Evolutionary conservation across 2,329 filamentous ascomycete genomes (phyloP), one percentile per base, ranked within the genome.

Genomic region (Karstenula rhodostoma): DNA sequence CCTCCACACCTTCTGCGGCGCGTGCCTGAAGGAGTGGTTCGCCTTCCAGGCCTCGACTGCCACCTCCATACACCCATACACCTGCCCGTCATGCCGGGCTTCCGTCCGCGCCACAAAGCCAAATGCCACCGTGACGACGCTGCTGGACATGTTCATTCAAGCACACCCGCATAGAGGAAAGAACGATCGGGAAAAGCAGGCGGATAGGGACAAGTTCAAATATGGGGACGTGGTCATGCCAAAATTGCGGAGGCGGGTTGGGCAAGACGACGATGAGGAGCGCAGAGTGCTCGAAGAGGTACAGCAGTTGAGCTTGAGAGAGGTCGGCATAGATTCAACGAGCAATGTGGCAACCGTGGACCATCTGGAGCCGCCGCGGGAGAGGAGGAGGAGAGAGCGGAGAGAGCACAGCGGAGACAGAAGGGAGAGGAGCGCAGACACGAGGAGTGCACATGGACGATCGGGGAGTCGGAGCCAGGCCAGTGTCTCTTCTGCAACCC

Each of bases 1-100:
- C 76, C 87, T 97, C 47, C 93, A 97, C 80, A 97, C 94, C 48
- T 99, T 96, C 79, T 99, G 95, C 82, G 95, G 94, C 65, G 91
- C 92, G 42, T 99, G 95, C 75, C 79, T 98, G 60, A 97, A 96
- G 78, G 93, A 96, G 82, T 99, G 95, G 95, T 99, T 98, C 76
- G 82, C 84, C 64, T 95, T 89, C 78, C 93, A 97, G 77, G 89
- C 89, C 40, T 82, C 84, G 32, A 83, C 84, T 15, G 85, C 85
- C 46, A 85, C 67, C 72, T 84, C 70, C 62, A 82, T 71, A 3
- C 80, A 84, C 56, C 85, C 84, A 48, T 96, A 93, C 77, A 97
- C 93, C 48, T 99, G 95, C 80, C 95, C 95, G 43, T 91, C 93
- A 80, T 99, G 95, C 80, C 92, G 95, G 66, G 92, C 93, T 48